Evolutionary conservation across 1,284 basidiomycete species (phyloP).

Genomic region (Pseudozyma sp.): DNA sequence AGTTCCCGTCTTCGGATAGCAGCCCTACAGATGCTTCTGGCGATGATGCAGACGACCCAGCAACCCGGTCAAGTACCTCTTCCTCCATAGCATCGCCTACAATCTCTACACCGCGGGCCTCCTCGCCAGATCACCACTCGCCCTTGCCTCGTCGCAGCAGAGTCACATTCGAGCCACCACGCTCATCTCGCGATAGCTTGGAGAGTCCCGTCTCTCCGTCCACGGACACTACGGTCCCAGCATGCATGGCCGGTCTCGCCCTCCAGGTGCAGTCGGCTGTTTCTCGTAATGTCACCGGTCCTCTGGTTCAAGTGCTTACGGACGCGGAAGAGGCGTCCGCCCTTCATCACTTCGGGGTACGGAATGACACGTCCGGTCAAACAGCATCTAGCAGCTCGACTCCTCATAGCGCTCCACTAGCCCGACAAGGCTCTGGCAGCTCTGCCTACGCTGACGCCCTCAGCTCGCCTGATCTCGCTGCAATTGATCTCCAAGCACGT

Average conservation of each 20-base stretch:
- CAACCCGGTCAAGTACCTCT: conserved; percentile 17
- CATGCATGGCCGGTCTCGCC: conserved; percentile 33
- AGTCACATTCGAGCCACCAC: conserved; percentile 5
- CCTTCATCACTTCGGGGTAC: conserved; percentile 9
- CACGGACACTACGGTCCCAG: conserved; percentile 21
- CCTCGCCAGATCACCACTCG: conserved; percentile 22
- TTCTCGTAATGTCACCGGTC: conserved; percentile 43
- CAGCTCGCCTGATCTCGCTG: conserved; percentile 27
- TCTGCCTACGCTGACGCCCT: conserved; percentile 29
- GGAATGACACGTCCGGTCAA: conserved; percentile 2
- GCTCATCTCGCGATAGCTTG: conserved; percentile 14
- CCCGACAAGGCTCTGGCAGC: conserved; percentile 12
- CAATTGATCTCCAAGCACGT: conserved; percentile 2
- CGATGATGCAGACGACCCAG: conserved; percentile 3
- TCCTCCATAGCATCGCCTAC: conserved; percentile 34
- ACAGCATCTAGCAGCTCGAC: conserved; percentile 4
- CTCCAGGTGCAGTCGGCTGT: conserved; percentile 46
- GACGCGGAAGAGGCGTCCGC: conserved; percentile 30
- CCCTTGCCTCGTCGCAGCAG: conserved; percentile 8
- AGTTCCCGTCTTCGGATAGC: conserved; percentile 23
- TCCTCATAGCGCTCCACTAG: conserved; percentile 1
- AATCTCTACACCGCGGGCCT: conserved; percentile 34
- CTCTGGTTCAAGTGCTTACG: conserved; percentile 40
- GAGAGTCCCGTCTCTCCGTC: conserved; percentile 3
- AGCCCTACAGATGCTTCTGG: conserved; percentile 16